Evolutionary conservation across 2,329 filamentous ascomycete species (phyloP), one percentile per base, ranked within the genome.

Genomic region (Fusarium setosum): DNA sequence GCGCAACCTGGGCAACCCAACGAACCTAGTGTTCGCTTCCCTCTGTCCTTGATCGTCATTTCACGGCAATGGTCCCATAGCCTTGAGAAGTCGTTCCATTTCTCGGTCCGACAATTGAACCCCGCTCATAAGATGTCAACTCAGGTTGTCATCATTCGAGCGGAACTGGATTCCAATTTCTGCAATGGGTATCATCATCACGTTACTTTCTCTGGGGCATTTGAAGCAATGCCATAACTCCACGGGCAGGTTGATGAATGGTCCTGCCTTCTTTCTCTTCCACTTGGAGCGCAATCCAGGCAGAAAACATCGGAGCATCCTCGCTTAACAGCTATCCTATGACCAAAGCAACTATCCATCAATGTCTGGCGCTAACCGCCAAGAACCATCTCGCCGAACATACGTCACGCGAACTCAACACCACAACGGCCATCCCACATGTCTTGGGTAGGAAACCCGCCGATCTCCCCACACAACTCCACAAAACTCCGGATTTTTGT

Each of bases 391-490:
- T 45, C 50, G 20, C 40, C 52, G 18, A 62, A 17, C 32, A 31
- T 65, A 62, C 65, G 65, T 67, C 64, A 65, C 60, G 20, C 34
- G 26, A 59, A 48, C 51, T 61, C 56, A 61, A 54, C 56, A 51
- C 34, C 56, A 65, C 32, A 59, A 54, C 56, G 41, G 56, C 41
- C 40, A 48, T 52, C 41, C 59, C 60, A 37, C 35, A 32, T 50
- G 21, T 54, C 41, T 57, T 29, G 32, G 59, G 61, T 41, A 40
- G 35, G 29, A 51, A 32, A 45, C 23, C 20, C 49, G 65, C 51
- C 57, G 65, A 68, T 66, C 65, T 68, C 65, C 54, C 65, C 65
- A 56, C 65, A 63, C 57, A 54, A 63, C 65, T 66, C 65, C 61
- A 57, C 61, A 66, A 40, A 56, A 44, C 62, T 68, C 65, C 61